These are phyloP conservation scores for Aspergillus aculeatus DNA, from an alignment of 2,329 filamentous ascomycete species.

Conservation along the genomic window DNA sequence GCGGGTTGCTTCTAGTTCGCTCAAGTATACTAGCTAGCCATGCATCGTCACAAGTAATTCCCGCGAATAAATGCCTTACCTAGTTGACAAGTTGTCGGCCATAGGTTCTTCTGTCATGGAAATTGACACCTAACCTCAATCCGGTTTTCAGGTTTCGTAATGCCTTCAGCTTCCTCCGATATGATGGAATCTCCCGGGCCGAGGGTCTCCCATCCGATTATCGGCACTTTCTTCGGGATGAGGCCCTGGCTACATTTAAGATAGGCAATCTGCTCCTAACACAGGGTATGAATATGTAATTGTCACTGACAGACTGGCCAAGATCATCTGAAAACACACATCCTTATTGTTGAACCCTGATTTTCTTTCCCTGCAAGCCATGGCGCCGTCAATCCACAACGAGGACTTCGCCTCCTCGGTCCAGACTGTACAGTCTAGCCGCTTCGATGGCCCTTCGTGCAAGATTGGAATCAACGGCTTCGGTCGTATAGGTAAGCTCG, in stretches of 20 bases:
- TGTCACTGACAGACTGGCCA: not conserved
- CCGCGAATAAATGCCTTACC: not conserved
- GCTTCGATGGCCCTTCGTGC: slow-evolving; percentile 20
- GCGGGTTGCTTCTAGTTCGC: no score
- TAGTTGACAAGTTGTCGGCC: not conserved
- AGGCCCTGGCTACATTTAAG: not conserved
- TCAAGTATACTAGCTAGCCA: no score
- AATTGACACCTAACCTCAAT: not conserved
- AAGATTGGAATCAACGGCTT: slow-evolving; percentile 96
- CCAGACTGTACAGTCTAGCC: not conserved
- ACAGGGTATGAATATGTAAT: not conserved
- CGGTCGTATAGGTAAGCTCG: slow-evolving; percentile 70
- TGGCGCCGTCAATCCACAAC: not conserved
- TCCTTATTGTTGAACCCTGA: no score
- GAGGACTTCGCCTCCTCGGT: not conserved
- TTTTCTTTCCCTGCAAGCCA: not conserved
- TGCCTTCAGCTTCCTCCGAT: not conserved
- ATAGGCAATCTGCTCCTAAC: not conserved
- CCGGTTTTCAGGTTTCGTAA: not conserved
- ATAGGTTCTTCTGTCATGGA: not conserved
- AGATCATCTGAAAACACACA: not conserved
- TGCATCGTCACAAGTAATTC: not conserved
- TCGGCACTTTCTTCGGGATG: not conserved
- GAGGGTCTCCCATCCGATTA: not conserved
- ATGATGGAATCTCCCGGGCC: not conserved